These are phyloP conservation scores for Dendrobium nobile DNA, from an alignment of 106 monocot genomes.

Conservation along the genomic window DNA sequence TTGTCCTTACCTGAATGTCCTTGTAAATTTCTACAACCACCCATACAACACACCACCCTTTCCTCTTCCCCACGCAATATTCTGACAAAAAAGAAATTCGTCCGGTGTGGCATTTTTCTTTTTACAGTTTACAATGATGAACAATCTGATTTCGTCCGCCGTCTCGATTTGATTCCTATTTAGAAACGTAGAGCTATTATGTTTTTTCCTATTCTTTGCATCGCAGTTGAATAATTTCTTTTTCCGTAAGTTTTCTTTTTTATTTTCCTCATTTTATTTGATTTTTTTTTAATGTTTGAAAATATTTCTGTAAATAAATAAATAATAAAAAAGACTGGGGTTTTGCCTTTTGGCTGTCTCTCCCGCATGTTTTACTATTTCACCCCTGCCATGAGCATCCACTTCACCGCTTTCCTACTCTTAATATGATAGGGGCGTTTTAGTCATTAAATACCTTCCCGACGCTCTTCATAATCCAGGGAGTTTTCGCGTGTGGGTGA, in stretches of 20 bases:
- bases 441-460: not conserved
- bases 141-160: not conserved
- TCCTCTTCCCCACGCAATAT: not conserved
- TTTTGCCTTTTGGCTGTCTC: not conserved
- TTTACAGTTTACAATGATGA: too few relatives aligned
- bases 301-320: not conserved
- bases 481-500: not conserved
- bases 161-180: not conserved
- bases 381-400: not conserved
- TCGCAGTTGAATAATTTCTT: not conserved
- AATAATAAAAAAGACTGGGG: not conserved
- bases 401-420: too few relatives aligned
- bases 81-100: not conserved
- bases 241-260: not conserved
- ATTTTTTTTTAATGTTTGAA: not conserved
- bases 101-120: not conserved
- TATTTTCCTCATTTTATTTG: not conserved
- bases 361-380: not conserved
- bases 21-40: not conserved
- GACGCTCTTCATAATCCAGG: not conserved
- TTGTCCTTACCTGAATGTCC: not conserved
- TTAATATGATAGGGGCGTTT: not conserved
- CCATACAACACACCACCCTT: not conserved
- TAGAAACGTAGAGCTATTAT: not conserved
- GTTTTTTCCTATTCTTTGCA: not conserved